A percentile compares a stretch with the other conserved stretches of the same genome.
phyloP scores from a whole-genome alignment of 139 green algal species.

The Volvox reticuliferus region DNA sequence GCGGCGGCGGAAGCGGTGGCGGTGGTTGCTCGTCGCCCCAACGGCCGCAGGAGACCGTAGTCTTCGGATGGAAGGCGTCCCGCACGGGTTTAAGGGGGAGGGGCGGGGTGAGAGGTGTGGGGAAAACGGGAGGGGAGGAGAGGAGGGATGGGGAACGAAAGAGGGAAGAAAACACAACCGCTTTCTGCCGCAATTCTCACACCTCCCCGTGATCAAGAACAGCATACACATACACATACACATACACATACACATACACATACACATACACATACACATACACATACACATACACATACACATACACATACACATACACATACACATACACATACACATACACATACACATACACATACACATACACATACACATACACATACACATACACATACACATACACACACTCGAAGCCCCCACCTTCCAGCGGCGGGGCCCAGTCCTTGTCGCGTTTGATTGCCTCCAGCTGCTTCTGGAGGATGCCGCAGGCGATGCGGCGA shows the following conservation, averaged over 20 bases:
- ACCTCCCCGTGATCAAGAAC: too few species aligned
- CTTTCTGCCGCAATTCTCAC: too few species aligned
- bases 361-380: not conserved
- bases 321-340: too few species aligned
- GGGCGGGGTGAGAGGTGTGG: too few species aligned
- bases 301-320: too few species aligned
- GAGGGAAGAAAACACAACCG: too few species aligned
- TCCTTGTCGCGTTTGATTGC: slow-evolving; percentile 28
- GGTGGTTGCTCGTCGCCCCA: not conserved
- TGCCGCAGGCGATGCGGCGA: not conserved
- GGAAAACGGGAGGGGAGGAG: not conserved
- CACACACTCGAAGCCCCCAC: not conserved
- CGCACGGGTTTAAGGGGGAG: not conserved
- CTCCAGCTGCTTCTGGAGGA: slow-evolving; percentile 43
- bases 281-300: too few species aligned
- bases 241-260: too few species aligned
- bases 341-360: too few species aligned
- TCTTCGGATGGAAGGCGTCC: slow-evolving; percentile 1
- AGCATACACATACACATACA: too few species aligned
- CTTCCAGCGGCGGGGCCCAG: slow-evolving; percentile 8
- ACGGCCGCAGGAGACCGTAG: slow-evolving; percentile 27
- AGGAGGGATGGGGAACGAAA: too few species aligned
- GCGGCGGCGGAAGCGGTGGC: not conserved
- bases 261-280: too few species aligned
- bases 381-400: not conserved